Conservation (phyloP, 441 rosid species). For the Pelargonium fulgidum region DNA sequence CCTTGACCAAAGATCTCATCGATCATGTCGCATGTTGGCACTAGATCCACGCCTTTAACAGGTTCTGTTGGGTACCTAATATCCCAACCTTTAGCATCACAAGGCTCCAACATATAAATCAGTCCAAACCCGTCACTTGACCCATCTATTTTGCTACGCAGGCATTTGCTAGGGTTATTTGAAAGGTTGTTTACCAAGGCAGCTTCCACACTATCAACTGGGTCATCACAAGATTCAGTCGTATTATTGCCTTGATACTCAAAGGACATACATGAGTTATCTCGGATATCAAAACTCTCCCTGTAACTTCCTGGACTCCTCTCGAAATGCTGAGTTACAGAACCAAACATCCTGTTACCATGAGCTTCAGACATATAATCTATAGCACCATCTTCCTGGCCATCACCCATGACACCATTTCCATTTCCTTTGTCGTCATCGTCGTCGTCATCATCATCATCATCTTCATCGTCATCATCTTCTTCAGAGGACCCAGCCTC, state of each 20-base stretch:
- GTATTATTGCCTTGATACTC: constrained; percentile 32
- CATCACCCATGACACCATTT: constrained; percentile 20
- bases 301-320: constrained; percentile 18
- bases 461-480: constrained; percentile 27
- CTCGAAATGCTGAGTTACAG: constrained; percentile 25
- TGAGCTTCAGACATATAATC: constrained; percentile 23
- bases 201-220: constrained; percentile 23
- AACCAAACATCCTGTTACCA: constrained; percentile 19
- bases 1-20: neutral
- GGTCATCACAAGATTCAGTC: constrained; percentile 24
- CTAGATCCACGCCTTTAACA: neutral
- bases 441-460: constrained; percentile 23
- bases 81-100: constrained; percentile 50
- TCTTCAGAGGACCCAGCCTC: constrained; percentile 22
- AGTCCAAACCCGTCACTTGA: constrained; percentile 33
- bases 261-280: constrained; percentile 51
- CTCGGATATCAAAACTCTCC: constrained; percentile 28
- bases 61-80: neutral
- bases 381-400: constrained; percentile 23
- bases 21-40: constrained; percentile 1
- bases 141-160: constrained; percentile 28
- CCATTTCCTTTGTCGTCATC: constrained; percentile 7
- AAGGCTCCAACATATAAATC: constrained; percentile 39
- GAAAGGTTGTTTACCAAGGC: constrained; percentile 1
- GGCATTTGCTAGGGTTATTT: constrained; percentile 21